phyloP scores from a whole-genome alignment of 2,329 filamentous ascomycete genomes.

The Fonsecaea multimorphosa region DNA sequence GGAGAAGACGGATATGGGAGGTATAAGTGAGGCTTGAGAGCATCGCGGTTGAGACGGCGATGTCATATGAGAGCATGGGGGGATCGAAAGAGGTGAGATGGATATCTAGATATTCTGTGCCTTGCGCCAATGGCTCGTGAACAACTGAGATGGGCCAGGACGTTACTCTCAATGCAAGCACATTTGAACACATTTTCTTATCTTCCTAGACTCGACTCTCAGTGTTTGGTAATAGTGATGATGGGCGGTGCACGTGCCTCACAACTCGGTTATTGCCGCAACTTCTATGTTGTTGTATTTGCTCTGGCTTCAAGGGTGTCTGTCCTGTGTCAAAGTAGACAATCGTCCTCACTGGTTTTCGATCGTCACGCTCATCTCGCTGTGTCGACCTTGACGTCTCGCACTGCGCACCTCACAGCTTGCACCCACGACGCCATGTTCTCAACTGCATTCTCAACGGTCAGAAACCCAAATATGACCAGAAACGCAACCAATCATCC shows the following conservation, averaged over 20 bases:
- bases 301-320: background rate
- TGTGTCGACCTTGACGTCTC: background rate
- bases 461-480: background rate
- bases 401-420: background rate
- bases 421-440: background rate
- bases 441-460: background rate
- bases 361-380: background rate
- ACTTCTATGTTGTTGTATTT: background rate
- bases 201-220: background rate
- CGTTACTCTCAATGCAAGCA: slow-evolving; percentile 17
- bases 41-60: background rate
- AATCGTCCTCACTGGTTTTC: background rate
- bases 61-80: background rate
- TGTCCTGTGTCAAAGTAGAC: background rate
- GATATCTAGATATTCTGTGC: slow-evolving; percentile 8
- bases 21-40: slow-evolving; percentile 16
- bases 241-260: background rate
- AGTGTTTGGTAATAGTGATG: background rate
- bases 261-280: background rate
- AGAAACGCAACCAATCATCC: background rate
- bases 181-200: slow-evolving; percentile 7
- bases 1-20: slow-evolving; percentile 9
- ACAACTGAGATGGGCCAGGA: slow-evolving; percentile 1
- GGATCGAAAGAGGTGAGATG: background rate
- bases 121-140: slow-evolving; percentile 7